phyloP scores from a whole-genome alignment of 2,329 filamentous ascomycete genomes.

The Penicillium sp. region DNA sequence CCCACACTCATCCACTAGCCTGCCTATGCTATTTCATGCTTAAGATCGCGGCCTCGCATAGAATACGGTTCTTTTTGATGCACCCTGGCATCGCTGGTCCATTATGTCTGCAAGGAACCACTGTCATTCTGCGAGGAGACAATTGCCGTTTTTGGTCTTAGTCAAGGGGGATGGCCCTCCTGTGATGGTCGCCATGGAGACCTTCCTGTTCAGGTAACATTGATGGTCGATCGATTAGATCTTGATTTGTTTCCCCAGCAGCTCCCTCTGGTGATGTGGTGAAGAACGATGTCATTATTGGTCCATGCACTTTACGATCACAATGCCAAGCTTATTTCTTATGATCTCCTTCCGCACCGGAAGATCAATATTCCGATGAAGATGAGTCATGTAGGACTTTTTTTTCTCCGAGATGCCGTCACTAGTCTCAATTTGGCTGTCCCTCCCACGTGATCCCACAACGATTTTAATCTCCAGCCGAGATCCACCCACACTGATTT shows the following conservation, averaged over 20 bases:
- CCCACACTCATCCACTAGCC: conserved; percentile 14
- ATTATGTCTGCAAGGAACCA: conserved; percentile 18
- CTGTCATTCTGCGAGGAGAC: conserved; percentile 14
- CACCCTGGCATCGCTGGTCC: conserved; percentile 9
- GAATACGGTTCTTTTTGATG: conserved; percentile 6
- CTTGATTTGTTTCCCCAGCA: conserved; percentile 1
- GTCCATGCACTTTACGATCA: background rate
- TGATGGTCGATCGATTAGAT: conserved; percentile 10
- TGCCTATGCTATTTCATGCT: conserved; percentile 4
- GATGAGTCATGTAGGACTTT: too few relatives aligned
- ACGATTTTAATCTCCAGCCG: conserved; percentile 34
- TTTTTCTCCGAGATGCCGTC: too few relatives aligned
- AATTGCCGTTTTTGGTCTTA: background rate
- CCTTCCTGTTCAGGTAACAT: conserved; percentile 11
- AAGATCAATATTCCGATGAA: too few relatives aligned
- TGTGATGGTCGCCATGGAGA: conserved; percentile 18
- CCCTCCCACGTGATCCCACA: conserved; percentile 36
- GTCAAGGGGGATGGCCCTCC: conserved; percentile 7
- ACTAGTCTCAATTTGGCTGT: background rate
- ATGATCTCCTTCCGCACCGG: too few relatives aligned
- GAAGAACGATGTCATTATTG: background rate
- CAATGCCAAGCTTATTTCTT: too few relatives aligned
- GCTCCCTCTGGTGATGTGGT: background rate
- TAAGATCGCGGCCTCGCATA: conserved; percentile 8
- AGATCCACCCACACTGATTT: conserved; percentile 23